Evolutionary conservation across 2,329 filamentous ascomycete genomes (phyloP).

Genomic region (Cadophora gregata): DNA sequence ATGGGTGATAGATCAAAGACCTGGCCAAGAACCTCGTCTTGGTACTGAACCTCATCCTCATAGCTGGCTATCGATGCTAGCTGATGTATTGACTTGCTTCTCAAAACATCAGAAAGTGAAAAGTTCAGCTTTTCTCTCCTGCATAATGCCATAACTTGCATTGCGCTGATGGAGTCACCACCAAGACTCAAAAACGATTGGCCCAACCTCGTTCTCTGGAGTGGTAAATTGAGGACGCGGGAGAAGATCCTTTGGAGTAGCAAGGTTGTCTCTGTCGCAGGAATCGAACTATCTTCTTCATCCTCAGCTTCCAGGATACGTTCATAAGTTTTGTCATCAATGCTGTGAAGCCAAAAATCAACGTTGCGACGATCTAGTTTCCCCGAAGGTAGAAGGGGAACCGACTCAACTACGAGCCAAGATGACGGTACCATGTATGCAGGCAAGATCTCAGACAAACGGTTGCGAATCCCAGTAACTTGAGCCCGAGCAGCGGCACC

Average conservation of each 20-base stretch:
- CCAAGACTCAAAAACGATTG: slow-evolving; percentile 9
- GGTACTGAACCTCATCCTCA: not conserved
- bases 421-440: not conserved
- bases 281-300: not conserved
- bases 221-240: not conserved
- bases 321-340: not conserved
- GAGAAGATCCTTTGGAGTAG: not conserved
- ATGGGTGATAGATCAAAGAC: not conserved
- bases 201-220: not conserved
- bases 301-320: not conserved
- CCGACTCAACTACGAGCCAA: not conserved
- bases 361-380: not conserved
- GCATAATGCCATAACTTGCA: not conserved
- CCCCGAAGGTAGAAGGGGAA: not conserved
- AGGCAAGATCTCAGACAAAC: not conserved
- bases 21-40: not conserved
- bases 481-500: not conserved
- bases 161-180: not conserved
- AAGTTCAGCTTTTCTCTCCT: not conserved
- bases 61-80: not conserved
- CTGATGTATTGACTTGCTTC: not conserved
- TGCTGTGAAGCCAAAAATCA: not conserved
- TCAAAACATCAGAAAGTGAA: not conserved
- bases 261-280: not conserved
- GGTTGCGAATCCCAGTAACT: not conserved